These are phyloP conservation scores for Atkinsonella hypoxylon DNA, from an alignment of 2,329 filamentous ascomycete genomes.

Conservation along the genomic window DNA sequence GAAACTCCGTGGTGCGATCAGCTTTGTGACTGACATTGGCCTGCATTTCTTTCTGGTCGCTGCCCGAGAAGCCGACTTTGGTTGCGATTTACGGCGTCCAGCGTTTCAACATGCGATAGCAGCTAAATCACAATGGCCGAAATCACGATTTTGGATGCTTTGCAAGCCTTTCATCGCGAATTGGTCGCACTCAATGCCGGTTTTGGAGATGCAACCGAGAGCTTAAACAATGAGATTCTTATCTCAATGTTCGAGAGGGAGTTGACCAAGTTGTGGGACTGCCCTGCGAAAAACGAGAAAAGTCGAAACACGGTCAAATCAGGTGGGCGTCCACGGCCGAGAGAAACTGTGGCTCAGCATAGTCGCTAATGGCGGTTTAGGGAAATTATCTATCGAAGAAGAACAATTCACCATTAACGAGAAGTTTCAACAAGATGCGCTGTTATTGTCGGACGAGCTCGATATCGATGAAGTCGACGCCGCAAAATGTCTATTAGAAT, in stretches of 20 bases:
- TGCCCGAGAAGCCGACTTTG: neutral
- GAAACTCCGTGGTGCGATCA: conserved; percentile 5
- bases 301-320: conserved; percentile 61
- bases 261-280: conserved; percentile 63
- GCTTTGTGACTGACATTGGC: conserved; percentile 9
- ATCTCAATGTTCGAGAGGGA: conserved; percentile 59
- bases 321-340: conserved; percentile 33
- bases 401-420: conserved; percentile 72
- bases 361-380: conserved; percentile 30
- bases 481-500: conserved; percentile 62
- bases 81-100: neutral
- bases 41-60: neutral
- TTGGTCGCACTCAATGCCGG: conserved; percentile 65
- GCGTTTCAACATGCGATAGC: conserved; percentile 33
- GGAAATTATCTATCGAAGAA: conserved; percentile 61
- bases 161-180: conserved; percentile 79
- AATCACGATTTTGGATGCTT: conserved; percentile 58
- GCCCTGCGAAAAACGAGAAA: conserved; percentile 58
- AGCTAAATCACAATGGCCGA: conserved; percentile 51
- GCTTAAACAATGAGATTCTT: conserved; percentile 59
- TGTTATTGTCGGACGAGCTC: conserved; percentile 76
- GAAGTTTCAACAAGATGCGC: conserved; percentile 71
- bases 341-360: neutral
- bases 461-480: conserved; percentile 84
- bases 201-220: conserved; percentile 45